Base-by-base conservation (phyloP, 345 rosid species). In the Ricinus communis region DNA sequence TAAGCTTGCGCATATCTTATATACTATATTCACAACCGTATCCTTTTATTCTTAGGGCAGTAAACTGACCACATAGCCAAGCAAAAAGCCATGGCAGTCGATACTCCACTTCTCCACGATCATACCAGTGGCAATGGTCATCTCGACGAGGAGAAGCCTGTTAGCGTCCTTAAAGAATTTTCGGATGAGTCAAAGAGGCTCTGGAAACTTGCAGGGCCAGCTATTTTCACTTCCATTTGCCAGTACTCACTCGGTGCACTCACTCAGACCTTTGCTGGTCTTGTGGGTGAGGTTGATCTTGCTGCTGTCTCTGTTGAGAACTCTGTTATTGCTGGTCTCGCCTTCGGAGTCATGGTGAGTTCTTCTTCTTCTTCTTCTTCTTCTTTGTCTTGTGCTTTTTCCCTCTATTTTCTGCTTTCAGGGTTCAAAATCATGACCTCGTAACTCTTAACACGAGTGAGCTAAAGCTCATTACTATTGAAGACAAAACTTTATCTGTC, bases 171-270 rank as follows among this genome's bases (percentile, higher is more conserved):
- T 1, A 83, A 66, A 75, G 95, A 88, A 71, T 86, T 91, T 33
- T 81, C 90, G 0, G 11, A 61, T 33, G 98, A 94, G 77, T 94
- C 97, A 0, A 83, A 74, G 75, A 83, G 85, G 81, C 85, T 94
- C 8, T 94, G 97, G 98, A 60, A 76, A 49, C 36, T 94, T 49
- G 97, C 96, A 0, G 98, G 98, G 8, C 98, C 98, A 0, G 95
- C 97, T 0, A 94, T 94, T 24, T 87, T 94, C 79, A 91, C 95
- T 0, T 69, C 90, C 36, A 53, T 88, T 13, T 80, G 87, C 68
- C 96, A 94, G 74, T 91, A 90, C 80, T 94, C 97, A 9, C 86
- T 94, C 1, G 98, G 96, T 10, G 97, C 98, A 8, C 87, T 94
- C 24, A 94, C 97, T 47, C 97, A 87, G 74, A 91, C 95, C 2